Evolutionary conservation across 495 filamentous ascomycete genomes (phyloP).

Genomic region (Neurospora sp.): DNA sequence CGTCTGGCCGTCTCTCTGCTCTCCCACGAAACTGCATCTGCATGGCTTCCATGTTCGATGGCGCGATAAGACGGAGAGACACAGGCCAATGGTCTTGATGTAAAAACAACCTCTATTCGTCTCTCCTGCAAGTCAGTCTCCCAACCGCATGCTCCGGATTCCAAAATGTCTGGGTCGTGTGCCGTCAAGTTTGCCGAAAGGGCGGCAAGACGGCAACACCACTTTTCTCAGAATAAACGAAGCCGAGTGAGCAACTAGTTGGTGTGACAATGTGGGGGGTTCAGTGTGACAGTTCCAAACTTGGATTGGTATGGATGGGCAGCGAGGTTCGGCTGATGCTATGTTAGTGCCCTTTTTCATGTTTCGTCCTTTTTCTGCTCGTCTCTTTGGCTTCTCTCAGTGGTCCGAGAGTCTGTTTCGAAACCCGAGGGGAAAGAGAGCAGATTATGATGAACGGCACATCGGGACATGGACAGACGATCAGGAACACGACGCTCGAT

Average conservation of each 20-base stretch:
- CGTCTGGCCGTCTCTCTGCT: neutral
- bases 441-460: neutral
- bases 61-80: constrained; percentile 9
- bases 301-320: neutral
- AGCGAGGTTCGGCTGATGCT: neutral
- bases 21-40: constrained; percentile 10
- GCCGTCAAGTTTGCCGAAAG: neutral
- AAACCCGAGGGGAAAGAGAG: neutral
- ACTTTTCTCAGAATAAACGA: neutral
- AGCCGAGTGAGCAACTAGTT: neutral
- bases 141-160: constrained; percentile 6
- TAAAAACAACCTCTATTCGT: neutral
- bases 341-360: neutral
- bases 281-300: neutral
- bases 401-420: neutral
- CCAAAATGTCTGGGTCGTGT: neutral
- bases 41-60: constrained; percentile 11
- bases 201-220: neutral
- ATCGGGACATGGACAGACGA: neutral
- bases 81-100: constrained; percentile 4
- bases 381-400: neutral
- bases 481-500: neutral
- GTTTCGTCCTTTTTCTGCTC: neutral
- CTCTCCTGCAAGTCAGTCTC: neutral
- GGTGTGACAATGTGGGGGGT: neutral